phyloP scores from a whole-genome alignment of 306 rosid genomes.

The Cicer chorassanicum region DNA sequence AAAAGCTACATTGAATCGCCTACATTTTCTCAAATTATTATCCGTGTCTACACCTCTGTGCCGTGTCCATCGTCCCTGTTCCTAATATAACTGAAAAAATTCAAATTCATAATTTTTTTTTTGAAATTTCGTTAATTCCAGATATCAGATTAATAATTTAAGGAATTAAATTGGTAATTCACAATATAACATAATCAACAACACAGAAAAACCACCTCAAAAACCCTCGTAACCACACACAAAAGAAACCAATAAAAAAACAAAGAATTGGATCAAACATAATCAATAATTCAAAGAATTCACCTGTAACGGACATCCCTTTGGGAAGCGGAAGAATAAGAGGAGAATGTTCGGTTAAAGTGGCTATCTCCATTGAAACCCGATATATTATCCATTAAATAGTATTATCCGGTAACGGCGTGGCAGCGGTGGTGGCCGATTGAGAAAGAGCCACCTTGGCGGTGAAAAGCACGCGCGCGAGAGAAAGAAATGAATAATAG shows the following conservation, averaged over 20 bases:
- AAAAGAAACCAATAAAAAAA: not conserved
- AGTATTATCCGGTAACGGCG: not conserved
- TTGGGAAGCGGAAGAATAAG: slow-evolving; percentile 58
- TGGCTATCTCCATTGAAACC: slow-evolving; percentile 48
- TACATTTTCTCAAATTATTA: no score
- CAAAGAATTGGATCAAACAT: not conserved
- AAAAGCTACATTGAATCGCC: no score
- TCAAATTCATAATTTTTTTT: no score
- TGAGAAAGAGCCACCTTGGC: slow-evolving; percentile 33
- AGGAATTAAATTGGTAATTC: no score
- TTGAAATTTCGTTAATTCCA: no score
- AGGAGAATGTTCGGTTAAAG: slow-evolving; percentile 45
- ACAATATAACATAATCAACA: not conserved
- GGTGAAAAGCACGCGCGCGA: not conserved
- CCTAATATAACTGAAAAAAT: no score
- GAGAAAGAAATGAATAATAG: not conserved
- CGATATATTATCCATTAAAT: slow-evolving; percentile 56
- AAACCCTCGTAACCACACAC: not conserved
- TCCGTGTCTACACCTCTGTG: no score
- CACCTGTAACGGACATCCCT: slow-evolving; percentile 88
- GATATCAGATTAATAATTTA: no score
- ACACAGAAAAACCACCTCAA: slow-evolving; percentile 2
- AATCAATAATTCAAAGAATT: not conserved
- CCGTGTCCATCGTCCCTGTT: no score
- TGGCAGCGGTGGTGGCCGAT: slow-evolving; percentile 12